phyloP scores from a whole-genome alignment of 2,329 filamentous ascomycete species.

The Thielaviopsis populi region DNA sequence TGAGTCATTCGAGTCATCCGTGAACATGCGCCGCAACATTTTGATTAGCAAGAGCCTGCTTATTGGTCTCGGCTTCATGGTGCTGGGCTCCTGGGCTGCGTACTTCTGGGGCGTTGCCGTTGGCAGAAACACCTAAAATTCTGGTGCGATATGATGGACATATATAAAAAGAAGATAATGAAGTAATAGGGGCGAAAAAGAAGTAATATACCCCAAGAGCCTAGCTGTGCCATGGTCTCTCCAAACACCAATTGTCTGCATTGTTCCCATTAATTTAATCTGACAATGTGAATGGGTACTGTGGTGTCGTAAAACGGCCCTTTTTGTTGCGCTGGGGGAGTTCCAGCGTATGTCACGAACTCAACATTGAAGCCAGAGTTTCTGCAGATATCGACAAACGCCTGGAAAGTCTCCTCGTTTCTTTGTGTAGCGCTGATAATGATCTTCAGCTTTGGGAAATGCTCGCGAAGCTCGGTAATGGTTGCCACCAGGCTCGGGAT shows the following conservation, averaged over 20 bases:
- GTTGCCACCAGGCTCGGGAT: slow-evolving; percentile 52
- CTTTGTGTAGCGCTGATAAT: slow-evolving; percentile 57
- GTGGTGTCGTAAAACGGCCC: slow-evolving; percentile 50
- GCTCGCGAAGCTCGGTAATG: slow-evolving; percentile 43
- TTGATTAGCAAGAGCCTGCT: slow-evolving; percentile 32
- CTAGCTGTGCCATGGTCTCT: not conserved
- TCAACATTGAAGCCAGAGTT: slow-evolving; percentile 30
- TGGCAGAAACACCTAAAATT: slow-evolving; percentile 28
- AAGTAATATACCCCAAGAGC: not conserved
- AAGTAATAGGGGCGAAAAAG: not conserved
- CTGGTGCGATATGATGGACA: not conserved
- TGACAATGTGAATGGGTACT: slow-evolving; percentile 41
- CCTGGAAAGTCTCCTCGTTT: slow-evolving; percentile 52
- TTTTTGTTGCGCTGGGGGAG: slow-evolving; percentile 29
- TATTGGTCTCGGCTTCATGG: slow-evolving; percentile 29
- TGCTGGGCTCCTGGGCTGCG: slow-evolving; percentile 37
- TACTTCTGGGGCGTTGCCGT: slow-evolving; percentile 48
- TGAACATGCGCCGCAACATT: slow-evolving; percentile 26
- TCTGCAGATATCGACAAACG: slow-evolving; percentile 46
- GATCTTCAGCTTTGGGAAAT: slow-evolving; percentile 41
- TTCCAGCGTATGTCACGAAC: slow-evolving; percentile 30
- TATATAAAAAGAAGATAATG: not conserved
- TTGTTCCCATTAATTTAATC: not conserved
- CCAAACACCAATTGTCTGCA: not conserved
- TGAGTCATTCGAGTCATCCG: slow-evolving; percentile 26